phyloP scores from a whole-genome alignment of 176 grass and related monocot genomes.

The Guadua angustifolia region DNA sequence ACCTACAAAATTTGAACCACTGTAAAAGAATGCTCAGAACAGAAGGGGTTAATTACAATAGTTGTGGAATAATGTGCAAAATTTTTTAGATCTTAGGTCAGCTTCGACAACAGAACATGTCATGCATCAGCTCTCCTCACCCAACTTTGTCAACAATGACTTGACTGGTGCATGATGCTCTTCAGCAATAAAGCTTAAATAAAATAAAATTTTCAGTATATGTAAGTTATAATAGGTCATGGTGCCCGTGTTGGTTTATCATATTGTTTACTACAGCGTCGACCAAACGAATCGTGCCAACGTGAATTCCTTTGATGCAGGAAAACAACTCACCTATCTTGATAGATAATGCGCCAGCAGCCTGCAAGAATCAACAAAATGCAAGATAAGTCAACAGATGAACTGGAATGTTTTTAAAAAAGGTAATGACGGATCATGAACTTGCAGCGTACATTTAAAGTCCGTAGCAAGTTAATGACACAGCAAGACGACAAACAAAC shows the following conservation, averaged over 20 bases:
- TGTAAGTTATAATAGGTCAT: not conserved
- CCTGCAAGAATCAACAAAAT: slow-evolving; percentile 69
- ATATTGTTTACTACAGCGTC: slow-evolving; percentile 5
- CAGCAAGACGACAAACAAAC: not conserved
- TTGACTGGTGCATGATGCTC: not conserved
- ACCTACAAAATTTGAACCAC: slow-evolving; percentile 54
- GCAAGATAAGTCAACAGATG: slow-evolving; percentile 40
- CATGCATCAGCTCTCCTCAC: not conserved
- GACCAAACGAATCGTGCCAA: not conserved
- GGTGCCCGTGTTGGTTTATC: slow-evolving; percentile 20
- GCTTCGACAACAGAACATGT: not conserved
- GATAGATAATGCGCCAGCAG: slow-evolving; percentile 94
- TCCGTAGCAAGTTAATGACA: not conserved
- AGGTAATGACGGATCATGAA: not conserved
- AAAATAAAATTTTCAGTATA: not conserved
- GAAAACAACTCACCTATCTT: slow-evolving; percentile 79
- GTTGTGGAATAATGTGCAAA: not conserved
- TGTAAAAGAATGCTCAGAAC: slow-evolving; percentile 38
- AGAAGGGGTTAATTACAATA: slow-evolving; percentile 15
- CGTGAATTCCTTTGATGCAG: not conserved
- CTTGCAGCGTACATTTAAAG: not conserved
- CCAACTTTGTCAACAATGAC: not conserved
- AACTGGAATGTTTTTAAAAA: slow-evolving; percentile 25
- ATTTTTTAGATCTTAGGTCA: not conserved
- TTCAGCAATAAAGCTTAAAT: slow-evolving; percentile 19